These are phyloP conservation scores for Hyaloscypha bicolor DNA, from an alignment of 495 filamentous ascomycete species.

Conservation along the genomic window DNA sequence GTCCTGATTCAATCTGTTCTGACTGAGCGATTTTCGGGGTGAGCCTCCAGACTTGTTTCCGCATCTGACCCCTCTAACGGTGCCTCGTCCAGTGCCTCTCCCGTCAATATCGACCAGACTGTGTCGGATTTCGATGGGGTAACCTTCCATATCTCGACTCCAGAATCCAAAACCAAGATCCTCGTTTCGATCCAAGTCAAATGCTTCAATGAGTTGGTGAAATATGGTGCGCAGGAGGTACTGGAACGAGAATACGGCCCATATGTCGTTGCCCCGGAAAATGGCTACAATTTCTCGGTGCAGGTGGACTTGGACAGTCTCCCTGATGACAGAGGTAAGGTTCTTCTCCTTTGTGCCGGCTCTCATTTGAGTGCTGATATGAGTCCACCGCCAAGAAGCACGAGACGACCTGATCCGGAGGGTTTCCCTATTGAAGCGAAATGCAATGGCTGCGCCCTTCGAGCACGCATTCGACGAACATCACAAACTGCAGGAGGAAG, in stretches of 20 bases:
- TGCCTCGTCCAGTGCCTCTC: constrained; percentile 64
- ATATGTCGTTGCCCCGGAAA: constrained; percentile 85
- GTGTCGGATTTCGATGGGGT: constrained; percentile 98
- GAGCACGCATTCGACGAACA: constrained; percentile 95
- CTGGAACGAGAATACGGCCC: constrained; percentile 92
- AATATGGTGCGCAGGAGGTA: constrained; percentile 89
- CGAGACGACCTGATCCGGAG: constrained; percentile 83
- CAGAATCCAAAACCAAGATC: constrained; percentile 88
- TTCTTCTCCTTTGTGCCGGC: not conserved
- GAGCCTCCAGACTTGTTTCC: constrained; percentile 26
- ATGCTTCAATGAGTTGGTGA: constrained; percentile 88
- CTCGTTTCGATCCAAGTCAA: constrained; percentile 90
- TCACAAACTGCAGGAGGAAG: constrained; percentile 79
- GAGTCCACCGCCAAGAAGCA: constrained; percentile 55
- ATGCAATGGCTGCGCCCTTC: constrained; percentile 97
- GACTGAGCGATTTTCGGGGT: constrained; percentile 93
- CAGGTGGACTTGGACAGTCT: constrained; percentile 85
- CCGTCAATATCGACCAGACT: constrained; percentile 90
- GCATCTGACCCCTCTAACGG: not conserved
- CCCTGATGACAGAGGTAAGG: constrained; percentile 69
- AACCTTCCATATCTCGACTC: constrained; percentile 96
- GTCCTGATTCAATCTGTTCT: constrained; percentile 94
- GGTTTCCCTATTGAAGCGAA: constrained; percentile 88
- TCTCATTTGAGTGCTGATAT: not conserved
- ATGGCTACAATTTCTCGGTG: constrained; percentile 93